These are phyloP conservation scores for Plenodomus tracheiphilus DNA, from an alignment of 2,329 filamentous ascomycete genomes.

Conservation along the genomic window DNA sequence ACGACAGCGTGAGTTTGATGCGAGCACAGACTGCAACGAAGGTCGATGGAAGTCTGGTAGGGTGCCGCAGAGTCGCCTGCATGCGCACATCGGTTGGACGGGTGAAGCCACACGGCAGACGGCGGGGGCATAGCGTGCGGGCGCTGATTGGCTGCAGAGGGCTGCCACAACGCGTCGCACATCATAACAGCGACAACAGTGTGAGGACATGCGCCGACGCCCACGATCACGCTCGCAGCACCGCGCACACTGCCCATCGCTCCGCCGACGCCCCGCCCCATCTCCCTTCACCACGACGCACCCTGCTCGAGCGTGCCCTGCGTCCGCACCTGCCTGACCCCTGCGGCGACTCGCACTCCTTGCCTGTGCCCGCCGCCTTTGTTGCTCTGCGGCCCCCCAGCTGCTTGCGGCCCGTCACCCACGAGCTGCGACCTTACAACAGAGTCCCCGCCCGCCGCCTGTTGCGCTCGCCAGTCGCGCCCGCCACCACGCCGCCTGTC, in stretches of 20 bases:
- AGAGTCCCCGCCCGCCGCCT: conserved; percentile 12
- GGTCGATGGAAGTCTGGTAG: background rate
- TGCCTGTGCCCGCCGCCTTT: conserved; percentile 16
- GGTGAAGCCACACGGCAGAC: background rate
- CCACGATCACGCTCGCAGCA: background rate
- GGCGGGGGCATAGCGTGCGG: conserved; percentile 1
- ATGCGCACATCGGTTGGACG: conserved; percentile 27
- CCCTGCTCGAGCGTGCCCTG: conserved; percentile 11
- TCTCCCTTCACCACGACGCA: conserved; percentile 6
- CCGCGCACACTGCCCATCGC: background rate
- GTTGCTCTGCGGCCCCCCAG: too few relatives aligned
- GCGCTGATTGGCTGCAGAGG: conserved; percentile 24
- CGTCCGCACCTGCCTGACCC: background rate
- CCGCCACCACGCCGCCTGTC: conserved; percentile 14
- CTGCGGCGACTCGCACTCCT: conserved; percentile 9
- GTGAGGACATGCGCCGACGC: conserved; percentile 2
- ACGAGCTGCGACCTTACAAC: conserved; percentile 19
- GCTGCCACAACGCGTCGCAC: conserved; percentile 16
- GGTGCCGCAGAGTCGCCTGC: background rate
- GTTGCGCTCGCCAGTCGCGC: background rate
- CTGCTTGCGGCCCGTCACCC: conserved; percentile 12
- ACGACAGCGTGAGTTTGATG: conserved; percentile 10
- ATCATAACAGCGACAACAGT: conserved; percentile 35
- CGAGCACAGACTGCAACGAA: background rate
- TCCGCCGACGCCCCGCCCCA: conserved; percentile 9